Evolutionary conservation across 2,329 filamentous ascomycete species (phyloP).

Genomic region (Fusarium sp.): DNA sequence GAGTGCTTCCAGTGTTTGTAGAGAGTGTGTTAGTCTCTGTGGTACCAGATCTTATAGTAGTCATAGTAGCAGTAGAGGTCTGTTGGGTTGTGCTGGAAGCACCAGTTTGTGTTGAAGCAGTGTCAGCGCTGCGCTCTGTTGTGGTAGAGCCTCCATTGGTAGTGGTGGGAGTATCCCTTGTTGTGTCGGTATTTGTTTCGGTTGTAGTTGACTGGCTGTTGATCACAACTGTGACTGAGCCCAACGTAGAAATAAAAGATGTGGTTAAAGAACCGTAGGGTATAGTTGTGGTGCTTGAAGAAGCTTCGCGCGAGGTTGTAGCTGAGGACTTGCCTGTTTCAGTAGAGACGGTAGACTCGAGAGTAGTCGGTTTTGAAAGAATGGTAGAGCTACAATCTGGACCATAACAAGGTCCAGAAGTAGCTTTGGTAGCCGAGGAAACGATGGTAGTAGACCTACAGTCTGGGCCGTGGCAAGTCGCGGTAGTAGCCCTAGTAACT

Average conservation of each 20-base stretch:
- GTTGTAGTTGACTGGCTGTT: background rate
- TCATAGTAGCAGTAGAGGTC: background rate
- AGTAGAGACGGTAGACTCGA: background rate
- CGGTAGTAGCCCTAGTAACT: background rate
- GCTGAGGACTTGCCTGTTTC: slow-evolving; percentile 1
- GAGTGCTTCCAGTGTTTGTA: slow-evolving; percentile 1
- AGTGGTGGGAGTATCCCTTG: slow-evolving; percentile 1
- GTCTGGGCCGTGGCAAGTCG: background rate
- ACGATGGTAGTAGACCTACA: background rate
- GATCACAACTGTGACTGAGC: background rate
- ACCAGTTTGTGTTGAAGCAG: background rate
- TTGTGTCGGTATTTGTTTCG: background rate
- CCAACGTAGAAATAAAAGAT: background rate
- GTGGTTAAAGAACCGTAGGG: background rate
- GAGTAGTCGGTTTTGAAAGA: slow-evolving; percentile 1
- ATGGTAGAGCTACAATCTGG: background rate
- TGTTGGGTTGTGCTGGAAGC: background rate
- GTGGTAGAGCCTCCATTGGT: slow-evolving; percentile 3
- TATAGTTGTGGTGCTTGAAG: background rate
- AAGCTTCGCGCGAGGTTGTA: slow-evolving; percentile 2
- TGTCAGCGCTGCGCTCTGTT: background rate
- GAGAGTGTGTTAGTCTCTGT: slow-evolving; percentile 3
- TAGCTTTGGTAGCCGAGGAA: background rate
- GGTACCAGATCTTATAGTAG: background rate
- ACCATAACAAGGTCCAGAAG: background rate